Evolutionary conservation across 169 alveolate species (phyloP), one percentile per base, ranked within the genome.

Genomic region (Plasmodium fragile): DNA sequence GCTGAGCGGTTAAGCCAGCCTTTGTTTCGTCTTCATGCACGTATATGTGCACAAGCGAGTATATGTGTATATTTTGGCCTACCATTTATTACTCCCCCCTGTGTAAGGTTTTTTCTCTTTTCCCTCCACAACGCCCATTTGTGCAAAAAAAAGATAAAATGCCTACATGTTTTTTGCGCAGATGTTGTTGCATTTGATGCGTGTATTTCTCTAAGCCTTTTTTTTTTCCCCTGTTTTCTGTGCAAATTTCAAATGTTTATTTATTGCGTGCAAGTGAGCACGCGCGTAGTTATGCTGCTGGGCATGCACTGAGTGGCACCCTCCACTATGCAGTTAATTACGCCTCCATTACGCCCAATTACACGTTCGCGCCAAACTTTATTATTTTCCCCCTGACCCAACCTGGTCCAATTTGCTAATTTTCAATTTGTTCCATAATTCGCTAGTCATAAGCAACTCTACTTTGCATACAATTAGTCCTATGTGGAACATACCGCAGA

Each of bases 381-480:
- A 6, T 65, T 65, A 65, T 65, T 65, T 65, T 65, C n/a, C 75
- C 75, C 36, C 6, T 10, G 13, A 65, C n/a, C n/a, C n/a, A 22
- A 8, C 75, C 75, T 65, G n/a, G 30, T 65, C n/a, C 30, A 8
- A 65, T 65, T 65, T 65, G 75, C 75, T 65, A 65, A 65, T 65
- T 65, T 65, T 65, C 36, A 65, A 65, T 65, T 65, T 65, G 75
- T 65, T 65, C 13, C 75, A 65, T 65, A 65, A 65, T 65, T 65
- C 32, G n/a, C 75, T n/a, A 65, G n/a, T 22, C 28, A 28, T 65
- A 5, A 18, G 36, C 36, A 25, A 65, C 75, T 25, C 75, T 39
- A 65, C 36, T 8, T 65, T 25, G 75, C 41, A 25, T 65, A 65
- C 4, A 65, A 65, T 18, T 65, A 25, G 75, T 8, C 3, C 4